Conservation (phyloP, 2,329 filamentous ascomycete species). For the Fusarium multiceps region DNA sequence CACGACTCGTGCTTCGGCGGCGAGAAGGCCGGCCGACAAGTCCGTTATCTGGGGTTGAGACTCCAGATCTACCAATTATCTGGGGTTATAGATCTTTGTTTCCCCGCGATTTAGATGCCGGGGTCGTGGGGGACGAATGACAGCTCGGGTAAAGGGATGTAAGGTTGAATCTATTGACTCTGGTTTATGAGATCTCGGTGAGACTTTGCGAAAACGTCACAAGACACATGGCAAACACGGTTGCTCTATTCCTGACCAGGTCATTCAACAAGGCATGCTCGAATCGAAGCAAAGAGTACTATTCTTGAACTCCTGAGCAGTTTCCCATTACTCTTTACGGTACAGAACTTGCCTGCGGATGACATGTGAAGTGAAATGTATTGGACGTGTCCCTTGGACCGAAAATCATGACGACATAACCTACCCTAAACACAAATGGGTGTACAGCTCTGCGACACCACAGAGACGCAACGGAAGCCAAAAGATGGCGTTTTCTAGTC, state of each 20-base stretch:
- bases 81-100: neutral
- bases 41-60: neutral
- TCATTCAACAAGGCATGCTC: neutral
- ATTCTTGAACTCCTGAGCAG: neutral
- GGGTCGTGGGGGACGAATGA: neutral
- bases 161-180: neutral
- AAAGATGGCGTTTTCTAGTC: neutral
- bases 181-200: neutral
- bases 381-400: too few relatives aligned
- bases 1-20: neutral
- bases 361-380: rapidly evolving
- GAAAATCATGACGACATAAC: neutral
- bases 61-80: neutral
- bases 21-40: neutral
- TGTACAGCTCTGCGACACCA: neutral
- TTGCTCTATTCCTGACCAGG: neutral
- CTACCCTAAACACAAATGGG: neutral
- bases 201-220: neutral
- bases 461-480: too few relatives aligned
- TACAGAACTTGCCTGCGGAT: neutral
- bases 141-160: neutral
- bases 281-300: neutral
- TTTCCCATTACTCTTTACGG: neutral
- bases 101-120: neutral
- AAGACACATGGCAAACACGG: neutral